Percentiles rank a stretch among this genome's conserved stretches.
These are phyloP conservation scores for Typha latifolia DNA, from an alignment of 176 grass and related monocot species.

Conservation along the genomic window DNA sequence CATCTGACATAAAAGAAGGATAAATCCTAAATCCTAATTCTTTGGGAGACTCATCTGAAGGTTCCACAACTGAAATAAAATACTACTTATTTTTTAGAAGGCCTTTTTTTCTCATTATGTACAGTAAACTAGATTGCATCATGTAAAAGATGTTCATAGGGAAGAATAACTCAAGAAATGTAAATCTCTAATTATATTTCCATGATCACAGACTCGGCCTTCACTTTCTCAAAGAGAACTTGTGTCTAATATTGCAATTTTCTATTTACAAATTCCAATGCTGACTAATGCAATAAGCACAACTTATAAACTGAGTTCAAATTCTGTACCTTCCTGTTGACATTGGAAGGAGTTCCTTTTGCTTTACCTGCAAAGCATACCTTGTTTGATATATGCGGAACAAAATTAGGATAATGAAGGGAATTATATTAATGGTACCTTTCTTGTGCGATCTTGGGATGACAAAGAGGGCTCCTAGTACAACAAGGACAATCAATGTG, in stretches of 20 bases:
- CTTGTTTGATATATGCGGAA: neutral
- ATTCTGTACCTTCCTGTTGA: constrained; percentile 23
- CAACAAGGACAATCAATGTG: constrained; percentile 43
- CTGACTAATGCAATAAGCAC: neutral
- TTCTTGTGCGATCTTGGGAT: constrained; percentile 51
- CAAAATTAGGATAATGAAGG: neutral
- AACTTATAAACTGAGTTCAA: neutral
- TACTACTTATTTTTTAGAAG: too few species aligned
- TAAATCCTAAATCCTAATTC: too few species aligned
- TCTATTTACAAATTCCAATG: neutral
- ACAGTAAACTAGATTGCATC: too few species aligned
- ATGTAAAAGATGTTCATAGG: too few species aligned
- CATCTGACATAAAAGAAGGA: too few species aligned
- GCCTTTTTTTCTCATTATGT: too few species aligned
- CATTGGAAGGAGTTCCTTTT: constrained; percentile 18
- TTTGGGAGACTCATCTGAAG: too few species aligned
- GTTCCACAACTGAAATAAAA: too few species aligned
- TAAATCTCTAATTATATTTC: neutral
- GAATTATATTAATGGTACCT: constrained; percentile 24
- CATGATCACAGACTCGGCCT: neutral
- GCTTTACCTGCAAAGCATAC: constrained; percentile 26
- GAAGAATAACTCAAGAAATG: too few species aligned
- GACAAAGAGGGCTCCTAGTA: constrained; percentile 50
- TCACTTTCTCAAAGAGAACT: neutral
- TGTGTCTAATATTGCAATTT: neutral